Base-by-base conservation (phyloP, 306 rosid genomes). In the Echinosophora koreensis region DNA sequence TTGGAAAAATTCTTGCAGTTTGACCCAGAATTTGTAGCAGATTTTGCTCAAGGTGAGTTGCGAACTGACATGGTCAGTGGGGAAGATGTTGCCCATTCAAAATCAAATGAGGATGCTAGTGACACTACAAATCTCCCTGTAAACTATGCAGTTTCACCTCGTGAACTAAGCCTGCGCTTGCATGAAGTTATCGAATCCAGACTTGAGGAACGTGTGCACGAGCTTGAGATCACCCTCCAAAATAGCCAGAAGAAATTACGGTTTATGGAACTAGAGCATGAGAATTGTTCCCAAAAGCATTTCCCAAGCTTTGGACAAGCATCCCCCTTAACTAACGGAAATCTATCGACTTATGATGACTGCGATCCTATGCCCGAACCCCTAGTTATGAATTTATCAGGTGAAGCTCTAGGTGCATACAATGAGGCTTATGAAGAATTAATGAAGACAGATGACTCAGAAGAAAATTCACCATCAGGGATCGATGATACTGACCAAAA, bases 171-270 rank as follows among this genome's bases (percentile, higher is more conserved):
- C 63, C 44, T 93, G 72, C 89, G 89, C 18, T 83, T 93, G 76
- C 97, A 93, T 27, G 90, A 88, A 80, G 84, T 93, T 57, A 86
- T 91, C 57, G 90, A 91, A 85, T 86, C 87, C 27, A 86, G 94
- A 46, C 94, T 93, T 0, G 89, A 89, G 83, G 84, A 85, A 22
- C 96, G 86, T 35, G 89, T 90, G 17, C 70, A 88, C 75, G 96
- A 93, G 66, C 98, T 93, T 46, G 98, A 93, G 84, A 57, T 76
- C 18, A 91, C 96, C 9, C 90, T 91, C 8, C 78, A 86, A 83
- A 82, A 89, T 73, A 90, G 92, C 81, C 84, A 85, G 78, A 87
- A 83, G 67, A 83, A 87, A 77, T 16, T 82, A 37, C 55, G 27
- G 5, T 38, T 59, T 5, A 13, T 82, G 74, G 87, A 91, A 77